Conservation (phyloP, 2,329 filamentous ascomycete genomes). For the Cercospora canescens region DNA sequence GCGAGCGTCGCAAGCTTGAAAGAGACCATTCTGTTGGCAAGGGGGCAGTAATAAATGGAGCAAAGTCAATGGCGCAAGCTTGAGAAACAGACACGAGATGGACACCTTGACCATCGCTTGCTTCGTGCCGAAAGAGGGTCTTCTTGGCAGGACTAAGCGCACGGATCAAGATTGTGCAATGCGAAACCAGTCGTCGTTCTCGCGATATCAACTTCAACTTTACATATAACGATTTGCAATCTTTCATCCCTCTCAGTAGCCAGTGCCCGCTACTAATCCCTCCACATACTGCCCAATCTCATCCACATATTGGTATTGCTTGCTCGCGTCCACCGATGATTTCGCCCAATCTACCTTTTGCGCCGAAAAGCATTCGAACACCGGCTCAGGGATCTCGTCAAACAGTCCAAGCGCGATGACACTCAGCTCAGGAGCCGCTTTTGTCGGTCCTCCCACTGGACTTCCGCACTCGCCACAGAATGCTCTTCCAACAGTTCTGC, state of each 20-base stretch:
- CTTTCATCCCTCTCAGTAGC: not conserved
- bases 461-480: slow-evolving; percentile 25
- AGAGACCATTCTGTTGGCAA: slow-evolving; percentile 61
- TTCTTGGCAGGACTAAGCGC: not conserved
- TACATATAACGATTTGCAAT: too few relatives aligned
- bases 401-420: slow-evolving; percentile 22
- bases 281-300: slow-evolving; percentile 3
- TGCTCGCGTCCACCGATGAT: not conserved
- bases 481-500: slow-evolving; percentile 15
- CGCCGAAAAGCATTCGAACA: slow-evolving; percentile 15
- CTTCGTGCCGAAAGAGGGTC: slow-evolving; percentile 1
- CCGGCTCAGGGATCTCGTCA: slow-evolving; percentile 18
- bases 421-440: slow-evolving; percentile 2
- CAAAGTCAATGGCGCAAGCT: slow-evolving; percentile 1
- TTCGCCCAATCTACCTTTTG: slow-evolving; percentile 1
- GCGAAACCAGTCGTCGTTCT: too few relatives aligned
- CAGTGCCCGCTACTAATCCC: not conserved
- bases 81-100: not conserved
- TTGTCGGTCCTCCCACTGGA: slow-evolving; percentile 11
- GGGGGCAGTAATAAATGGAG: not conserved
- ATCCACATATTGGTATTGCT: not conserved
- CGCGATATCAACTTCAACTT: not conserved
- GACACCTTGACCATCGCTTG: slow-evolving; percentile 4
- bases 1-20: slow-evolving; percentile 72
- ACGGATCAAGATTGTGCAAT: not conserved